phyloP scores from a whole-genome alignment of 768 basidiomycete genomes.

The Leccinellum albellum region DNA sequence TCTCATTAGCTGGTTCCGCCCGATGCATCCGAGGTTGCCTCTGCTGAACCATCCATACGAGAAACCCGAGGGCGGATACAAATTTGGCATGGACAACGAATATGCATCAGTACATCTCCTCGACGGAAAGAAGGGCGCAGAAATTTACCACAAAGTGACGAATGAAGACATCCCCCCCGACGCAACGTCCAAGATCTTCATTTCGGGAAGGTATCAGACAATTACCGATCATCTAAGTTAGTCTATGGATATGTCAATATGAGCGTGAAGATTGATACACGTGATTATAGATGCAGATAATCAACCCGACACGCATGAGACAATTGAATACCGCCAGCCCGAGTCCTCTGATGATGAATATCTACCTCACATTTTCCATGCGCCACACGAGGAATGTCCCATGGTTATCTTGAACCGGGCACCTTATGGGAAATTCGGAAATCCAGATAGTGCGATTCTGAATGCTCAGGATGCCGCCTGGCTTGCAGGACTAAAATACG shows the following conservation, averaged over 20 bases:
- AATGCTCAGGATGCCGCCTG: conserved; percentile 67
- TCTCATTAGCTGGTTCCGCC: conserved; percentile 56
- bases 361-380: conserved; percentile 58
- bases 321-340: conserved; percentile 24
- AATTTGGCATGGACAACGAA: conserved; percentile 32
- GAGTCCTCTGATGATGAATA: conserved; percentile 44
- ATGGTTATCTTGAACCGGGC: conserved; percentile 64
- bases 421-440: conserved; percentile 55
- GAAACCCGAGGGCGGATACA: conserved; percentile 35
- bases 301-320: conserved; percentile 33
- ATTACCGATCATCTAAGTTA: conserved; percentile 40
- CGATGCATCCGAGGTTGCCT: conserved; percentile 45
- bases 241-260: background rate
- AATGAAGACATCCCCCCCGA: conserved; percentile 11
- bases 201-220: conserved; percentile 34
- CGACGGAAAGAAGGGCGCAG: conserved; percentile 24
- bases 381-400: conserved; percentile 53
- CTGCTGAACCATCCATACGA: conserved; percentile 33
- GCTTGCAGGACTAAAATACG: conserved; percentile 60
- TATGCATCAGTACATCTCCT: conserved; percentile 28
- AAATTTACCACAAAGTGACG: conserved; percentile 22
- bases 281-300: conserved; percentile 30
- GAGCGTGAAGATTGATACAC: conserved; percentile 8
- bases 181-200: conserved; percentile 16
- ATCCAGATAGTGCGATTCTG: conserved; percentile 35